phyloP scores from a whole-genome alignment of 2,329 filamentous ascomycete species.

The Neophaeococcomyces aloes region DNA sequence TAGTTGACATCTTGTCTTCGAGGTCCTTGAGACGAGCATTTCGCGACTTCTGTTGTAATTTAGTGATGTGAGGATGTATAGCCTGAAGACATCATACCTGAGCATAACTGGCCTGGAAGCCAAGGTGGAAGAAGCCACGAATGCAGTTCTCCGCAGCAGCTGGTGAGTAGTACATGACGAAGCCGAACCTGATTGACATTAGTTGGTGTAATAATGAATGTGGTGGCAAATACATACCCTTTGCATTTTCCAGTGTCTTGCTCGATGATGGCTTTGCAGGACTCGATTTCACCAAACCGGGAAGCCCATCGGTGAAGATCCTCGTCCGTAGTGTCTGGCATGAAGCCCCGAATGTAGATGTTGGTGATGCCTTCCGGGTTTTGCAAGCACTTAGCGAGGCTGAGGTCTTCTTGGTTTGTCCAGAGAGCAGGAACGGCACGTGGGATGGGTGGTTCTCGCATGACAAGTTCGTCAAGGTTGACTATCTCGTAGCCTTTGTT shows the following conservation, averaged over 20 bases:
- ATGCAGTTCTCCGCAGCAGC: constrained; percentile 92
- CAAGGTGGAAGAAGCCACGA: constrained; percentile 83
- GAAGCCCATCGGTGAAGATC: constrained; percentile 70
- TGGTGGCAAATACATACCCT: constrained; percentile 52
- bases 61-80: constrained; percentile 20
- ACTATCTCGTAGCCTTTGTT: constrained; percentile 36
- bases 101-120: constrained; percentile 96
- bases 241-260: constrained; percentile 88
- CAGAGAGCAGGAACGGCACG: constrained; percentile 78
- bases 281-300: constrained; percentile 88
- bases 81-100: constrained; percentile 47
- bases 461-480: constrained; percentile 53
- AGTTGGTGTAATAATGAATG: constrained; percentile 20
- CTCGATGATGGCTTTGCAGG: constrained; percentile 97
- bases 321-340: constrained; percentile 89
- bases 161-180: constrained; percentile 85
- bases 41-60: constrained; percentile 70
- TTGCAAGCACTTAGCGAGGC: constrained; percentile 84
- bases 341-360: constrained; percentile 93
- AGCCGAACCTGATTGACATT: constrained; percentile 64
- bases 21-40: constrained; percentile 97
- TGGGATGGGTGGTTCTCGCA: constrained; percentile 73
- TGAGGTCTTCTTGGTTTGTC: constrained; percentile 74
- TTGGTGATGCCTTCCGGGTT: constrained; percentile 94
- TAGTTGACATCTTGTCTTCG: constrained; percentile 79